Percentiles rank a stretch among this genome's conserved stretches.
Evolutionary conservation across 441 rosid species (phyloP).

Genomic region (Melastoma candidum): DNA sequence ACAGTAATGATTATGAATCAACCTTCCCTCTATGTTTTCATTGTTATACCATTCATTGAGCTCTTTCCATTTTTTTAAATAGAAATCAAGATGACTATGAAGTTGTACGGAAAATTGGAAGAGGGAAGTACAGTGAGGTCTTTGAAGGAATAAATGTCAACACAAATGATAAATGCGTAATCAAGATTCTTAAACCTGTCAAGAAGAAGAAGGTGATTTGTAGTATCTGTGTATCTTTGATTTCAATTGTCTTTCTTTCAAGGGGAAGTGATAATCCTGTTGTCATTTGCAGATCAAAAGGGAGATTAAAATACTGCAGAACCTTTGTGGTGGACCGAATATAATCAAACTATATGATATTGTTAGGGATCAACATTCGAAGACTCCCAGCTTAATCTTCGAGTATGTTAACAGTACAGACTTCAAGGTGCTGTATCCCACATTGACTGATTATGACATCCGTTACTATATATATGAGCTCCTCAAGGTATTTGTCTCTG

Average conservation of each 20-base stretch:
- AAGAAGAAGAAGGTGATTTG: slow-evolving; percentile 80
- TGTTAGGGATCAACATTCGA: slow-evolving; percentile 91
- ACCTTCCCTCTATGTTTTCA: not conserved
- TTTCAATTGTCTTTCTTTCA: slow-evolving; percentile 7
- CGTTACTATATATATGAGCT: slow-evolving; percentile 94
- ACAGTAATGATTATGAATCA: not conserved
- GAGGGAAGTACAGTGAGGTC: slow-evolving; percentile 93
- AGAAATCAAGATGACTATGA: slow-evolving; percentile 93
- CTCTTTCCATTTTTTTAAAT: slow-evolving; percentile 10
- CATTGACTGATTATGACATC: slow-evolving; percentile 88
- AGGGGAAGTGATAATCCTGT: slow-evolving; percentile 2
- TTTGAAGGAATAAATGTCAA: slow-evolving; percentile 82
- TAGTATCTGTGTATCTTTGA: slow-evolving; percentile 16
- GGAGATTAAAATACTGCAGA: slow-evolving; percentile 92
- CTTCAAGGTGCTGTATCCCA: slow-evolving; percentile 88
- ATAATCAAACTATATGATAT: slow-evolving; percentile 75
- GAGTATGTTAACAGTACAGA: slow-evolving; percentile 92
- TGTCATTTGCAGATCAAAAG: slow-evolving; percentile 61
- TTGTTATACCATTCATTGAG: not conserved
- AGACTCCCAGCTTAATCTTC: slow-evolving; percentile 92
- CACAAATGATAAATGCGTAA: slow-evolving; percentile 68
- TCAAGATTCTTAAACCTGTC: slow-evolving; percentile 96
- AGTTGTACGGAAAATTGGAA: slow-evolving; percentile 87
- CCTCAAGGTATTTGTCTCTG: slow-evolving; percentile 52
- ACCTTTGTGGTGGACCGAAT: slow-evolving; percentile 86